These are phyloP conservation scores for Marchantia paleacea DNA, from an alignment of 225 moss, liverwort and hornwort genomes.

Conservation along the genomic window DNA sequence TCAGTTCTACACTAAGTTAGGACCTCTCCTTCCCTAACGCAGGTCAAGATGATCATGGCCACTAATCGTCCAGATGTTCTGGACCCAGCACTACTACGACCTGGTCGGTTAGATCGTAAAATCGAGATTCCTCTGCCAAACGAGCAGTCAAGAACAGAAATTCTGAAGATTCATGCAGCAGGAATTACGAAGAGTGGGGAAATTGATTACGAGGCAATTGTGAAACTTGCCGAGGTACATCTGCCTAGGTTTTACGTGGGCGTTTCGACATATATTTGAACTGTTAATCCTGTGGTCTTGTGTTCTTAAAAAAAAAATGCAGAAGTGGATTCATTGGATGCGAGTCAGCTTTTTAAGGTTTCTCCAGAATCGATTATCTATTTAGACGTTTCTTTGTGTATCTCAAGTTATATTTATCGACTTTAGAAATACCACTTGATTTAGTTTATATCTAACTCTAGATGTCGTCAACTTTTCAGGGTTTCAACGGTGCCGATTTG, in stretches of 20 bases:
- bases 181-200: constrained; percentile 94
- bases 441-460: not conserved
- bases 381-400: too few relatives aligned
- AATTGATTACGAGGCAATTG: constrained; percentile 94
- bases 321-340: too few relatives aligned
- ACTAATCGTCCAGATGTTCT: constrained; percentile 96
- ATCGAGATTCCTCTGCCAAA: constrained; percentile 98
- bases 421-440: too few relatives aligned
- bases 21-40: constrained; percentile 13
- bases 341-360: too few relatives aligned
- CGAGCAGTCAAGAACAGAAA: constrained; percentile 93
- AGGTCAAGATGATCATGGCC: constrained; percentile 99
- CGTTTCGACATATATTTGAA: too few relatives aligned
- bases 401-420: too few relatives aligned
- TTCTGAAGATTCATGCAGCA: constrained; percentile 92
- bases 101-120: constrained; percentile 92
- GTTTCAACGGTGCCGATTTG: constrained; percentile 99
- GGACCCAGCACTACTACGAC: constrained; percentile 88
- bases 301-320: too few relatives aligned
- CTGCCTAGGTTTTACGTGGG: too few relatives aligned
- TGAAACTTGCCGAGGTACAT: constrained; percentile 91
- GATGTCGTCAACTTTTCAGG: constrained; percentile 35
- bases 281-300: too few relatives aligned
- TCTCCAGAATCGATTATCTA: too few relatives aligned
- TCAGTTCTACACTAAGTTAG: too few relatives aligned